These are phyloP conservation scores for Trypanosoma platydactyli DNA, from an alignment of 208 protist genomes.

Conservation along the genomic window DNA sequence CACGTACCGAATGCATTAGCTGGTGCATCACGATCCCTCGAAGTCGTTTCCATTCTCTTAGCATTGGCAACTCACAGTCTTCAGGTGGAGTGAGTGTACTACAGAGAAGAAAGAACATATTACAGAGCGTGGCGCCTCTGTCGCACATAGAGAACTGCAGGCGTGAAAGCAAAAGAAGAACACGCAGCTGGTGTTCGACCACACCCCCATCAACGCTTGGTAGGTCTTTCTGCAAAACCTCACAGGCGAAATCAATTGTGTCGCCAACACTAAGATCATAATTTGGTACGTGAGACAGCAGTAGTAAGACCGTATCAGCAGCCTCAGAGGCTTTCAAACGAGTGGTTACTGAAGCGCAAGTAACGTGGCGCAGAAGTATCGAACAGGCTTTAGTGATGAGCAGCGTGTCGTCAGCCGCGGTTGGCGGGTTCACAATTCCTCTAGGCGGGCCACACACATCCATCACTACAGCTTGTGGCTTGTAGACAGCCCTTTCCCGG, in stretches of 20 bases:
- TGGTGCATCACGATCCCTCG: slow-evolving; percentile 44
- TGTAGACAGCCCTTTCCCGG: neutral
- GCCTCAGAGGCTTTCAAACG: slow-evolving; percentile 17
- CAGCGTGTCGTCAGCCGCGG: slow-evolving; percentile 41
- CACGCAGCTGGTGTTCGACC: slow-evolving; percentile 23
- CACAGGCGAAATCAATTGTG: slow-evolving; percentile 32
- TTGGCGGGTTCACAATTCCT: slow-evolving; percentile 42
- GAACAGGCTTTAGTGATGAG: slow-evolving; percentile 29
- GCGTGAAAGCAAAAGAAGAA: slow-evolving; percentile 53
- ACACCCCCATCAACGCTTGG: slow-evolving; percentile 3
- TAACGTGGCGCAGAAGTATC: slow-evolving; percentile 14
- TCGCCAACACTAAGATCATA: slow-evolving; percentile 40
- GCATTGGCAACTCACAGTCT: neutral
- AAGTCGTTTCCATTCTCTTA: slow-evolving; percentile 60
- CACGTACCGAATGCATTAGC: slow-evolving; percentile 26
- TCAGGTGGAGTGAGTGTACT: neutral
- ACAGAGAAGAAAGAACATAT: slow-evolving; percentile 13
- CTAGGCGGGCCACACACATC: slow-evolving; percentile 39
- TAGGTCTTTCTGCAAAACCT: slow-evolving; percentile 21
- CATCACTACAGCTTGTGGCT: slow-evolving; percentile 21
- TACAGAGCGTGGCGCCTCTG: slow-evolving; percentile 2
- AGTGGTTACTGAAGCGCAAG: neutral
- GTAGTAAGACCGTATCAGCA: slow-evolving; percentile 25
- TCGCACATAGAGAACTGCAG: slow-evolving; percentile 30
- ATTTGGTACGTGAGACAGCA: slow-evolving; percentile 52